Evolutionary conservation across 495 filamentous ascomycete genomes (phyloP), one percentile per base, ranked within the genome.

Genomic region (Hypomontagnella monticulosa): DNA sequence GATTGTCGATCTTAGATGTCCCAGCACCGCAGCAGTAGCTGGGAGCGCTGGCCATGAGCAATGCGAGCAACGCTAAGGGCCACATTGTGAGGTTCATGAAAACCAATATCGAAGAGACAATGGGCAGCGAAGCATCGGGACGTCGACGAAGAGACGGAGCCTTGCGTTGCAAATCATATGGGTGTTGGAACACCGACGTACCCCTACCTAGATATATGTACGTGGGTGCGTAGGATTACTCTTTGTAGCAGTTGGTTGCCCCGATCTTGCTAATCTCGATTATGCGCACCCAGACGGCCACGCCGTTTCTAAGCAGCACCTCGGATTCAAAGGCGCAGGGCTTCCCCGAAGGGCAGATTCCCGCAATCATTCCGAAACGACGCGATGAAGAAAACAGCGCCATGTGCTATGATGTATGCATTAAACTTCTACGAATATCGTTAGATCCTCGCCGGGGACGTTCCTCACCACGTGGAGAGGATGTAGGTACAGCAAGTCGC

Each of bases 231-330:
- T 37, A 55, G 59, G 59, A 62, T 62, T 55, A 36, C 48, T 37
- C 18, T 30, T 36, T 44, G 37, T 18, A 52, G 48, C 33, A 60
- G 40, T 40, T 42, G 46, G 56, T n/a, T 38, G 47, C 18, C 23
- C 23, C 57, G 46, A 52, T 61, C 40, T 27, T 61, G 27, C 32
- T 38, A 61, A 43, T 61, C 19, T 53, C 57, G 37, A 60, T 27
- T 27, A 27, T 27, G 23, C 23, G 2, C 23, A 27, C 23, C 47
- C 27, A 53, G 15, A 48, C 50, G 59, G 50, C 5, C 32, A 40
- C 18, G 50, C 59, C 59, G 50, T 50, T 12, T 10, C 12, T 14
- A 53, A 40, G 49, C 59, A 49, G 42, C 20, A 48, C 12, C 32
- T 47, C 51, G 59, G 59, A 37, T 61, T 53, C n/a, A 27, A 23